Base-by-base conservation (phyloP, 2,329 filamentous ascomycete genomes). In the Colletotrichum paranaense region DNA sequence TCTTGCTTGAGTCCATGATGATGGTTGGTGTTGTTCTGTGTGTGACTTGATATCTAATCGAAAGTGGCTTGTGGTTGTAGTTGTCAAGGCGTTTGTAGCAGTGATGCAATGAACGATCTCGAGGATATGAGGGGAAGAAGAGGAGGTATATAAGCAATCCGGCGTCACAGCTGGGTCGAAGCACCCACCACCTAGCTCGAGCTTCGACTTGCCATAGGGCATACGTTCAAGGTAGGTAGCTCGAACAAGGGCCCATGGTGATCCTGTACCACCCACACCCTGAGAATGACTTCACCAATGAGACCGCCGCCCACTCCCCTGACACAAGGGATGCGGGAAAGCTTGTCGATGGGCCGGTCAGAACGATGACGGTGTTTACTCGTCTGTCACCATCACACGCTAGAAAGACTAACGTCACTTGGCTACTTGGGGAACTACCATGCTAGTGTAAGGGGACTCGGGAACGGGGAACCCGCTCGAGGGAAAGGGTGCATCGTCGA, bases 271-370 rank as follows among this genome's bases (percentile, higher is more conserved):
- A 60, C 28, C 26, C 67, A 35, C 68, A 26, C 64, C 58, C 38
- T 38, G 35, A 30, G 16, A 53, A 73, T 75, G 72, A 75, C 68
- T 69, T 75, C 74, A 75, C 74, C 74, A 75, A 75, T 75, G 56
- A 68, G 58, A 62, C 55, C 55, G 52, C 19, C 49, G 71, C 67
- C 71, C 71, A 73, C 71, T 35, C 67, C 71, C 62, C 67, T 73
- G 67, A 71, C 62, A 74, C 69, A 75, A 68, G 67, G 70, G 71
- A 75, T 73, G 73, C 63, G 62, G 70, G 68, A 74, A 75, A 74
- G 73, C 73, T 74, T 74, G 70, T 73, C 62, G 71, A 73, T 60
- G 71, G 67, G 22, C 49, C 49, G 22, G 62, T 26, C 46, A 63
- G 49, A 58, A 71, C 71, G 71, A 73, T 73, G 71, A 73, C 71